A percentile compares a stretch with the other conserved stretches of the same genome.
phyloP scores from a whole-genome alignment of 805 yeast species.

The Candida taoyuanica region DNA sequence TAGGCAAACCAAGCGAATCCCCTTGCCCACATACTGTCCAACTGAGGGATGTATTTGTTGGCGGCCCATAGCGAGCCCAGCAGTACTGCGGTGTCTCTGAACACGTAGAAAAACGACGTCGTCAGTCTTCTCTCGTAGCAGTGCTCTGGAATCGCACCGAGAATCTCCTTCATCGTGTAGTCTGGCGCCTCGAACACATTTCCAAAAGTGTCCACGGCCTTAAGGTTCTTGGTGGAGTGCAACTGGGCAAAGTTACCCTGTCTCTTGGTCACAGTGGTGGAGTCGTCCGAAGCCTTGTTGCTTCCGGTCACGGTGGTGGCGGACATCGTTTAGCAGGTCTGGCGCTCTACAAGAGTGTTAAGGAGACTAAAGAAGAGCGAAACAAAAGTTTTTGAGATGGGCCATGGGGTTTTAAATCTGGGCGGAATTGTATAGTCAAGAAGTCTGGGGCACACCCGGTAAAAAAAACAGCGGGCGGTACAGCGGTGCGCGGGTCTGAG shows the following conservation, averaged over 20 bases:
- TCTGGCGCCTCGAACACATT: slow-evolving; percentile 57
- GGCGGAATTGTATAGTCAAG: no score
- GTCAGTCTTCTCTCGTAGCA: slow-evolving; percentile 52
- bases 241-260: slow-evolving; percentile 22
- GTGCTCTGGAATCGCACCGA: slow-evolving; percentile 54
- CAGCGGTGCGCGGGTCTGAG: no score
- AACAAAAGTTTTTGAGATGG: no score
- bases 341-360: no score
- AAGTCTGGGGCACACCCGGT: no score
- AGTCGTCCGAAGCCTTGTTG: slow-evolving; percentile 2
- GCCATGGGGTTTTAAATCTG: no score
- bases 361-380: no score
- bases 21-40: slow-evolving; percentile 32
- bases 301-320: slow-evolving; percentile 11
- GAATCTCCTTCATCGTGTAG: slow-evolving; percentile 52
- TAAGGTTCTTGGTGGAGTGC: slow-evolving; percentile 18
- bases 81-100: slow-evolving; percentile 46
- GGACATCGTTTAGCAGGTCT: no score
- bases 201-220: slow-evolving; percentile 49
- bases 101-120: slow-evolving; percentile 47
- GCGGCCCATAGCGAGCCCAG: slow-evolving; percentile 30
- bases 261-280: slow-evolving; percentile 15
- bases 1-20: slow-evolving; percentile 39
- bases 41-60: slow-evolving; percentile 38
- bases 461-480: no score